Base-by-base conservation (phyloP, 2,329 filamentous ascomycete genomes). In the Pezizomycotina sp. region DNA sequence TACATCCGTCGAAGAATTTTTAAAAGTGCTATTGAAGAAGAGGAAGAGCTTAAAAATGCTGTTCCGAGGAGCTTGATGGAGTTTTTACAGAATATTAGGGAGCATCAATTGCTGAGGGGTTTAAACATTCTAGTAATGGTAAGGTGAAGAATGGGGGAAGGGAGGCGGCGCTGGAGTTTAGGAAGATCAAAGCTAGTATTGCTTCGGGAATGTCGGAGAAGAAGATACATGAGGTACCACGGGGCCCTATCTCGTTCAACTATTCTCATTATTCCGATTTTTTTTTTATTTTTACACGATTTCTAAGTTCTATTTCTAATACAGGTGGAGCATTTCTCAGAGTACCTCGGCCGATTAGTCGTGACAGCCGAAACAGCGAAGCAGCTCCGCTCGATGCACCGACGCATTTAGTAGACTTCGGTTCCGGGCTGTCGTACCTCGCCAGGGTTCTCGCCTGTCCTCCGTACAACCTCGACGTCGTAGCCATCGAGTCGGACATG, bases 361-460 rank as follows among this genome's bases (percentile, higher is more conserved):
- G 53, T 2, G 60, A 69, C 1, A 66, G 75, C 26, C 61, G 63
- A 0, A 58, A 63, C 30, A 58, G 65, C 9, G 53, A 55, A 36
- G 49, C 58, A 4, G 51, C 56, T 16, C 38, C 30, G 6, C 53
- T 55, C 5, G 42, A 47, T 31, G 48, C 52, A 5, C 74, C 93
- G 42, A 80, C 82, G 0, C 84, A 95, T 59, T 73, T 92, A 40
- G 76, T 95, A 31, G 89, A 98, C 58, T 92, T 95, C 57, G 89
- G 89, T 18, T 92, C 83, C 34, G 89, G 89, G 0, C 86, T 95
- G 56, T 95, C 93, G 53, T 98, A 98, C 53, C 71, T 98, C 3
- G 86, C 89, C 1, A 69, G 89, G 28, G 78, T 81, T 1, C 63
- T 98, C 39, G 86, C 86, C 9, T 82, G 77, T 44, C 83, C 84